Base-by-base conservation (phyloP, 2,329 filamentous ascomycete genomes). In the Hawksworthiomyces lignivorus region DNA sequence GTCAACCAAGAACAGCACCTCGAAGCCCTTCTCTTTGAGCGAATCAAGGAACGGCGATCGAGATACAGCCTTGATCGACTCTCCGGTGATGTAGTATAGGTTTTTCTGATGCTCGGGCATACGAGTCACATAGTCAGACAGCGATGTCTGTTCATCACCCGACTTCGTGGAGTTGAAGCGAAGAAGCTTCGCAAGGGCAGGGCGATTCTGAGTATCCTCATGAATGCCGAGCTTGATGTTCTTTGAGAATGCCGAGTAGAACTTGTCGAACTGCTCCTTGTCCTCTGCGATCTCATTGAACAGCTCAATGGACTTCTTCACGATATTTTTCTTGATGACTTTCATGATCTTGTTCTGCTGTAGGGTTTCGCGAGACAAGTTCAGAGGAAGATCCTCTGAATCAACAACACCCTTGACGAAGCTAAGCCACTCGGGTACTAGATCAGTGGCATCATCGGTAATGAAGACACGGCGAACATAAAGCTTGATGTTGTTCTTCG, bases 261-360 rank as follows among this genome's bases (percentile, higher is more conserved):
- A 98, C 83, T 98, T 98, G 82, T 98, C 92, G 68, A 98, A 98
- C 70, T 96, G 87, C 82, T 98, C 92, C 73, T 94, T 94, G 73
- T 98, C 92, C 79, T 98, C 92, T 46, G 92, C 83, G 52, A 98
- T 98, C 78, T 98, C 92, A 61, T 82, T 80, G 84, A 98, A 98
- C 67, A 98, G 87, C 79, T 98, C 92, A 54, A 98, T 87, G 53
- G 87, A 87, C 87, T 98, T 98, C 89, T 97, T 98, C 79, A 98
- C 89, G 54, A 98, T 95, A 84, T 98, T 98, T 88, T 98, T 98
- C 83, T 94, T 94, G 81, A 97, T 97, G 69, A 97, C 92, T 85
- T 97, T 97, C 92, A 97, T 97, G 79, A 98, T 98, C 88, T 97
- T 97, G 86, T 97, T 98, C 80, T 97, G 92, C 75, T 98, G 92